Evolutionary conservation across 2,329 filamentous ascomycete species (phyloP).

Genomic region (Colletotrichum noveboracense): DNA sequence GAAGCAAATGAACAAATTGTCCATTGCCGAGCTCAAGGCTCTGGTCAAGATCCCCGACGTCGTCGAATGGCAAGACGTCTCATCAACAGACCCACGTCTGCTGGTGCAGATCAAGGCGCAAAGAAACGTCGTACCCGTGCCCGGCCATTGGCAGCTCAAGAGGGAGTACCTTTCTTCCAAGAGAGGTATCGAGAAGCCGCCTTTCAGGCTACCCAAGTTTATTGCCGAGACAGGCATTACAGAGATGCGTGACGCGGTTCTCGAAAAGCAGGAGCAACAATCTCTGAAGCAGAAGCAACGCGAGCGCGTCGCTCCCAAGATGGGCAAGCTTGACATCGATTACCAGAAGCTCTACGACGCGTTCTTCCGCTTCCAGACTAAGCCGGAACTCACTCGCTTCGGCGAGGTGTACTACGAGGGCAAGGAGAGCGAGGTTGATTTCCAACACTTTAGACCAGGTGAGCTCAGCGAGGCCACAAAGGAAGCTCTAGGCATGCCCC

Average conservation of each 20-base stretch:
- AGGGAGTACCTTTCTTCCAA: constrained; percentile 97
- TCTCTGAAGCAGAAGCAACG: constrained; percentile 94
- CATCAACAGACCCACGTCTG: constrained; percentile 84
- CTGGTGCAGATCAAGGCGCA: constrained; percentile 95
- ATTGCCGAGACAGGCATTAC: constrained; percentile 97
- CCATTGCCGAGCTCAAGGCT: constrained; percentile 93
- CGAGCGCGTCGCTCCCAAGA: constrained; percentile 92
- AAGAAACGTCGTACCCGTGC: constrained; percentile 94
- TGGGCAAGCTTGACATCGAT: constrained; percentile 97
- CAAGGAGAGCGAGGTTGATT: constrained; percentile 96
- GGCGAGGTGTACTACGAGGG: constrained; percentile 99
- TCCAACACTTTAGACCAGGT: constrained; percentile 87
- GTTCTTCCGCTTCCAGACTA: constrained; percentile 97
- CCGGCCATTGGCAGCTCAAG: constrained; percentile 93
- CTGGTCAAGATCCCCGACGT: constrained; percentile 90
- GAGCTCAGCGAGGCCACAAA: constrained; percentile 89
- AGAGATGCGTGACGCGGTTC: constrained; percentile 95
- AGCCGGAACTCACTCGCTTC: constrained; percentile 90
- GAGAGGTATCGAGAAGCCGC: constrained; percentile 92
- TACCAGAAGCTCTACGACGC: constrained; percentile 98
- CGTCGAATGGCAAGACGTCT: constrained; percentile 97
- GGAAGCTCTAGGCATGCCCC: constrained; percentile 92
- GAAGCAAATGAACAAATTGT: constrained; percentile 90
- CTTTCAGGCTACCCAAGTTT: constrained; percentile 92
- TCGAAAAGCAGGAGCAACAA: constrained; percentile 95